A percentile compares a stretch with the other conserved stretches of the same genome.
Conservation (phyloP, 106 monocot genomes). For the Acorus gramineus region DNA sequence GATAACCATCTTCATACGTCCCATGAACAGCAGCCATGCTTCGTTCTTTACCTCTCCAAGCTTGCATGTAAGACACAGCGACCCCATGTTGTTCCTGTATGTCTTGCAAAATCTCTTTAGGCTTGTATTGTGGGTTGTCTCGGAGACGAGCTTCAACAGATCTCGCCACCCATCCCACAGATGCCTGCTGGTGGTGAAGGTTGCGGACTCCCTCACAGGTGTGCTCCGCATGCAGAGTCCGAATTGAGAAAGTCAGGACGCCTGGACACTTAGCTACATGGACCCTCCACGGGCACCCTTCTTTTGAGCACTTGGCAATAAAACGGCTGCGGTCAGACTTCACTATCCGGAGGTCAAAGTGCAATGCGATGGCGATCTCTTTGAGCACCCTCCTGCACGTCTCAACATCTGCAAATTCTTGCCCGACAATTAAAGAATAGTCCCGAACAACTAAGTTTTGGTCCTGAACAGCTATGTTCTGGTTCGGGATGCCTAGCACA, state of each 20-base stretch:
- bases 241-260: conserved; percentile 77
- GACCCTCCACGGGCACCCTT: conserved; percentile 93
- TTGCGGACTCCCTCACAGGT: conserved; percentile 82
- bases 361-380: conserved; percentile 83
- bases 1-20: conserved; percentile 88
- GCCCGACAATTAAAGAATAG: conserved; percentile 59
- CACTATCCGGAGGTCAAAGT: conserved; percentile 92
- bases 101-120: conserved; percentile 94
- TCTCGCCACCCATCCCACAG: conserved; percentile 97
- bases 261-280: conserved; percentile 93
- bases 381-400: conserved; percentile 70
- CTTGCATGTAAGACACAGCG: conserved; percentile 97
- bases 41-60: conserved; percentile 95
- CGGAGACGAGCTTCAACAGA: conserved; percentile 80
- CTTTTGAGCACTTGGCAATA: conserved; percentile 89
- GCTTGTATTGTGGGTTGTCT: conserved; percentile 84
- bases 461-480: conserved; percentile 6
- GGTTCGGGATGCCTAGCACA: too few species aligned
- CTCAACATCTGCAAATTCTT: conserved; percentile 86
- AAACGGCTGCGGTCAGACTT: conserved; percentile 94
- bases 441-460: conserved; percentile 24
- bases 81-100: conserved; percentile 91
- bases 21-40: conserved; percentile 95
- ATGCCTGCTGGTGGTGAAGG: conserved; percentile 92
- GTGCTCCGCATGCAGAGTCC: conserved; percentile 80